Evolutionary conservation across 306 rosid genomes (phyloP).

Genomic region (Elaeagnus macrophylla): DNA sequence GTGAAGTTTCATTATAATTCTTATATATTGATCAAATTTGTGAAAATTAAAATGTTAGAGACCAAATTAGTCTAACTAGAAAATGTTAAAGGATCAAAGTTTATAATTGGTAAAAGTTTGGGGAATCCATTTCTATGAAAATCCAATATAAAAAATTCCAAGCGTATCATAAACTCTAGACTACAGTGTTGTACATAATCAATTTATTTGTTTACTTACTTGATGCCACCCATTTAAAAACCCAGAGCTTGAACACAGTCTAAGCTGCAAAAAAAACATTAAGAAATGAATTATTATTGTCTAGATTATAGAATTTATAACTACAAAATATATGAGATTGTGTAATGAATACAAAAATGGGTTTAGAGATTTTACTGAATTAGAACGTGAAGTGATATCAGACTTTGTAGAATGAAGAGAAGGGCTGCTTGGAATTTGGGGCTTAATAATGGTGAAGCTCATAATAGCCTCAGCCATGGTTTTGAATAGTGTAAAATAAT

Average conservation of each 20-base stretch:
- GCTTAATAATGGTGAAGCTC: conserved; percentile 32
- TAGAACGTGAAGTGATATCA: conserved; percentile 17
- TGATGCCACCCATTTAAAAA: conserved; percentile 25
- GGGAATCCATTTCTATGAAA: neutral
- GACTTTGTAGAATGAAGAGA: conserved; percentile 19
- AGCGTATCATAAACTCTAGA: neutral
- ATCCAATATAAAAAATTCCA: neutral
- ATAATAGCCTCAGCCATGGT: conserved; percentile 24
- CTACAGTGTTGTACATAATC: neutral
- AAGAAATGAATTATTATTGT: neutral
- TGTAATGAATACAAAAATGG: neutral
- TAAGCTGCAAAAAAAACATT: conserved; percentile 36
- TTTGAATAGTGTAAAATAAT: too few species aligned
- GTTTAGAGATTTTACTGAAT: conserved; percentile 20
- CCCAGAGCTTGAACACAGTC: conserved; percentile 43
- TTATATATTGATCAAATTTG: too few species aligned
- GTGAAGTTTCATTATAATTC: too few species aligned
- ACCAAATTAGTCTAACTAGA: too few species aligned
- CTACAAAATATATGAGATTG: neutral
- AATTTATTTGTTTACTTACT: conserved; percentile 22
- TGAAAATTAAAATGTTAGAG: too few species aligned
- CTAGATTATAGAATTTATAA: neutral
- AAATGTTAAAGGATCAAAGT: too few species aligned
- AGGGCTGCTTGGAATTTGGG: conserved; percentile 11
- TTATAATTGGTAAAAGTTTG: too few species aligned